A percentile compares a stretch with the other conserved stretches of the same genome.
Conservation (phyloP, 2,329 filamentous ascomycete genomes). For the Pyrenophora graminea region DNA sequence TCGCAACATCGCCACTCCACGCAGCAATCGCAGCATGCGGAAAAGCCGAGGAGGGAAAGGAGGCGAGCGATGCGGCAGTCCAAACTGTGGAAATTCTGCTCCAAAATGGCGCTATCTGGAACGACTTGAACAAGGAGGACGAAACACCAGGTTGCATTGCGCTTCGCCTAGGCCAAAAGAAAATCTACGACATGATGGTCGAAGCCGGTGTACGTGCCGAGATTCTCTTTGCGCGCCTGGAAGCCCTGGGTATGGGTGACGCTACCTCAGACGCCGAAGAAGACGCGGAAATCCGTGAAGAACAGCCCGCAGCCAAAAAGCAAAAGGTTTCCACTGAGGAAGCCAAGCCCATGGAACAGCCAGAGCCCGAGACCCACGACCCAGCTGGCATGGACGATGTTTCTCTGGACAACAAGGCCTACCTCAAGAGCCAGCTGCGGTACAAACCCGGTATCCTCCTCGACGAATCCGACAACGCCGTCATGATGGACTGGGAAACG, state of each 20-base stretch:
- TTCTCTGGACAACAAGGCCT: conserved; percentile 48
- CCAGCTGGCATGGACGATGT: conserved; percentile 24
- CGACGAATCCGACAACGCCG: conserved; percentile 76
- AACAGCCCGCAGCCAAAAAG: conserved; percentile 41
- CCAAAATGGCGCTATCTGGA: conserved; percentile 47
- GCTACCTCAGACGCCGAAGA: conserved; percentile 29
- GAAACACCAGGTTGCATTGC: conserved; percentile 47
- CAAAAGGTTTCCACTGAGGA: conserved; percentile 38
- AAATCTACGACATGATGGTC: conserved; percentile 45
- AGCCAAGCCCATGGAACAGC: conserved; percentile 30
- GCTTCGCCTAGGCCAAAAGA: conserved; percentile 37
- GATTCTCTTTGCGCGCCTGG: conserved; percentile 42
- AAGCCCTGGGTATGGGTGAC: conserved; percentile 36
- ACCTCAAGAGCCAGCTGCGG: conserved; percentile 39
- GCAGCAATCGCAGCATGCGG: conserved; percentile 42
- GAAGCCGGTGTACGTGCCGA: conserved; percentile 45
- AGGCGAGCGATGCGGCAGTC: conserved; percentile 32
- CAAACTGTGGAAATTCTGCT: conserved; percentile 40
- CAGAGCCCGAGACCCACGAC: conserved; percentile 25
- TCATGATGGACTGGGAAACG: conserved; percentile 94
- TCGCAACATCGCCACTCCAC: conserved; percentile 43
- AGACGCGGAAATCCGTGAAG: conserved; percentile 25
- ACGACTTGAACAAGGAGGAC: conserved; percentile 44
- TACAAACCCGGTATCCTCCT: conserved; percentile 58
- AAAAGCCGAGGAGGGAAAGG: conserved; percentile 35